Evolutionary conservation across 164 flowering plant genomes (phyloP).

Genomic region (Nelumbo lutea): DNA sequence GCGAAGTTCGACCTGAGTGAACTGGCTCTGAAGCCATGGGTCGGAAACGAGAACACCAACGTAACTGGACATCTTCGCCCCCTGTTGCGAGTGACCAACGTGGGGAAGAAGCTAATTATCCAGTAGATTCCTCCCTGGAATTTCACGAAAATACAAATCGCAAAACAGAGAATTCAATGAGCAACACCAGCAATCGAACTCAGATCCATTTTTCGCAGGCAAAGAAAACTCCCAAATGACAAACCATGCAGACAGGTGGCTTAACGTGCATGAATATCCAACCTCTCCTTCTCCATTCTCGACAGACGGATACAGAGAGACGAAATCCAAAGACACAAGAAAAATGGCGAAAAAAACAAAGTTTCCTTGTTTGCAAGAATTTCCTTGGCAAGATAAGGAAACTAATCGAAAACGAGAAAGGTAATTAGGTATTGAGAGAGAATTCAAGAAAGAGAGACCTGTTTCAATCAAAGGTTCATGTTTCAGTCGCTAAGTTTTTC

Average conservation of each 20-base stretch:
- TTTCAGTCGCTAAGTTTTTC: neutral
- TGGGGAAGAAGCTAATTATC: neutral
- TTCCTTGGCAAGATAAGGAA: constrained; percentile 2
- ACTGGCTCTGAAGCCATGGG: constrained; percentile 79
- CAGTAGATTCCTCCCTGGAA: neutral
- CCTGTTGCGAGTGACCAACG: constrained; percentile 1
- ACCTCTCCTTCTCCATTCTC: neutral
- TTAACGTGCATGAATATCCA: constrained; percentile 10
- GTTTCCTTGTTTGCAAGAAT: neutral
- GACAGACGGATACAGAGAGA: neutral
- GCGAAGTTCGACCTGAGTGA: constrained; percentile 76
- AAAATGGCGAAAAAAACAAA: neutral
- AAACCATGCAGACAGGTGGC: neutral
- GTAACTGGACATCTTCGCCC: constrained; percentile 50
- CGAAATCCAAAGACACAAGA: neutral
- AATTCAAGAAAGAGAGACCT: constrained; percentile 14
- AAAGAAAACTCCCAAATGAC: neutral
- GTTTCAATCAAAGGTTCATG: constrained; percentile 7
- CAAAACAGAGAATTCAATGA: constrained; percentile 2
- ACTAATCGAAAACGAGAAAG: constrained; percentile 7
- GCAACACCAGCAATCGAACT: constrained; percentile 5
- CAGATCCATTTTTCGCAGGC: constrained; percentile 5
- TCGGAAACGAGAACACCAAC: constrained; percentile 67
- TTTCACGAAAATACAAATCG: neutral
- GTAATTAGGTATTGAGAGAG: neutral